phyloP scores from a whole-genome alignment of 169 alveolate genomes.

The Eimeria acervulina region DNA sequence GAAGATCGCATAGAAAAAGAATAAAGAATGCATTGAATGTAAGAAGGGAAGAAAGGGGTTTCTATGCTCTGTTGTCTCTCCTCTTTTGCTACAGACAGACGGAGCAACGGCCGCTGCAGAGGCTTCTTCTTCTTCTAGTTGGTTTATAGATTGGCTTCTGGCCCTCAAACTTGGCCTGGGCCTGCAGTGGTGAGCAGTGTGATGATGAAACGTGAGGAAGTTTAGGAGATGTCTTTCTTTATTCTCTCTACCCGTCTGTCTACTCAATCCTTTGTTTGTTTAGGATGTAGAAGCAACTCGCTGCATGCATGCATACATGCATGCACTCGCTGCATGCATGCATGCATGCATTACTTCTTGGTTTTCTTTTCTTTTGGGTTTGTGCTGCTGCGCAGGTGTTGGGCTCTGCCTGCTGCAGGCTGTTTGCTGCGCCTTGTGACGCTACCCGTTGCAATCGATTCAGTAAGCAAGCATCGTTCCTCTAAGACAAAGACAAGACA shows the following conservation, averaged over 20 bases:
- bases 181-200: conserved; percentile 5
- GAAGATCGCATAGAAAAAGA: neutral
- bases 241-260: neutral
- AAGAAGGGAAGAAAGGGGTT: too few relatives aligned
- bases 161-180: neutral
- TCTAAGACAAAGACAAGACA: too few relatives aligned
- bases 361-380: neutral
- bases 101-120: neutral
- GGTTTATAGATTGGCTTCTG: conserved; percentile 53
- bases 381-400: conserved; percentile 10
- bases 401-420: conserved; percentile 64
- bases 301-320: neutral
- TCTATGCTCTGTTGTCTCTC: too few relatives aligned
- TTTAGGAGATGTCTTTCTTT: too few relatives aligned
- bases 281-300: neutral
- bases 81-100: neutral
- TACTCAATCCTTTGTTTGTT: neutral
- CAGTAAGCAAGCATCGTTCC: neutral
- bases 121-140: neutral
- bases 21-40: too few relatives aligned
- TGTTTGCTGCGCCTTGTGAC: conserved; percentile 58
- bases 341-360: neutral
- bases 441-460: conserved; percentile 48
- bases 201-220: too few relatives aligned
- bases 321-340: neutral